Percentiles rank a stretch among this genome's conserved stretches.
Conservation (phyloP, 768 basidiomycete genomes). For the Filobasidium wieringae region DNA sequence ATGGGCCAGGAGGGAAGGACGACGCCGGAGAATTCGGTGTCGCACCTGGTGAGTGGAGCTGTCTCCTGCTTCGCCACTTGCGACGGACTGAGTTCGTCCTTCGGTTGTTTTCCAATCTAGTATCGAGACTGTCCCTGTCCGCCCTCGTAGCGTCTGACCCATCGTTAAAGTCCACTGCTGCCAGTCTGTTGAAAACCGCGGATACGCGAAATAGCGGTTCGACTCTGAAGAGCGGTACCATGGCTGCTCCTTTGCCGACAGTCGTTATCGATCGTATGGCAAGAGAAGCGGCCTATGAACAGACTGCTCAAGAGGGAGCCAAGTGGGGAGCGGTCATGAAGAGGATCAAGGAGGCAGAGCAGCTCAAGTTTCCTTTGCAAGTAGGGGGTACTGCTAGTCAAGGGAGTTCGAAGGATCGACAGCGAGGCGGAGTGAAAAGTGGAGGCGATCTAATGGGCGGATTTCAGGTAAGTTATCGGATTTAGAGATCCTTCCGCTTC, state of each 20-base stretch:
- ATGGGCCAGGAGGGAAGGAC: constrained; percentile 45
- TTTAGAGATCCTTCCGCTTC: neutral
- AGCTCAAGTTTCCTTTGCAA: constrained; percentile 35
- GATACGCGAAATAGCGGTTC: constrained; percentile 47
- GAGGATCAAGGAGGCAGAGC: constrained; percentile 66
- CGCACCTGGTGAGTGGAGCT: constrained; percentile 22
- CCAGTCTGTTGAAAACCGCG: constrained; percentile 54
- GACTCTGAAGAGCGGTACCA: constrained; percentile 47
- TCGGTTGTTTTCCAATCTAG: constrained; percentile 19
- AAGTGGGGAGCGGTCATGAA: constrained; percentile 93
- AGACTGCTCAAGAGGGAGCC: constrained; percentile 79
- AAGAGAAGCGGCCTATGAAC: constrained; percentile 85
- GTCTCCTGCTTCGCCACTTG: neutral
- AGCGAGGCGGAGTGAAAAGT: constrained; percentile 27
- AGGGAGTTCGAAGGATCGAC: constrained; percentile 18
- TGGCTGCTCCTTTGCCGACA: constrained; percentile 74
- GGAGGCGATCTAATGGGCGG: constrained; percentile 28
- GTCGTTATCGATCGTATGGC: constrained; percentile 80
- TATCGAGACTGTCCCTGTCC: constrained; percentile 34
- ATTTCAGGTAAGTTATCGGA: constrained; percentile 53
- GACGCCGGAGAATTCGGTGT: constrained; percentile 61
- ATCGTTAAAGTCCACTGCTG: constrained; percentile 44
- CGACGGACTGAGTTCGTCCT: neutral
- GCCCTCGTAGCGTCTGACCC: constrained; percentile 58
- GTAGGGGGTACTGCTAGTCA: constrained; percentile 22